Evolutionary conservation across 2,329 filamentous ascomycete species (phyloP), one percentile per base, ranked within the genome.

Genomic region (Leptographium lundbergii): DNA sequence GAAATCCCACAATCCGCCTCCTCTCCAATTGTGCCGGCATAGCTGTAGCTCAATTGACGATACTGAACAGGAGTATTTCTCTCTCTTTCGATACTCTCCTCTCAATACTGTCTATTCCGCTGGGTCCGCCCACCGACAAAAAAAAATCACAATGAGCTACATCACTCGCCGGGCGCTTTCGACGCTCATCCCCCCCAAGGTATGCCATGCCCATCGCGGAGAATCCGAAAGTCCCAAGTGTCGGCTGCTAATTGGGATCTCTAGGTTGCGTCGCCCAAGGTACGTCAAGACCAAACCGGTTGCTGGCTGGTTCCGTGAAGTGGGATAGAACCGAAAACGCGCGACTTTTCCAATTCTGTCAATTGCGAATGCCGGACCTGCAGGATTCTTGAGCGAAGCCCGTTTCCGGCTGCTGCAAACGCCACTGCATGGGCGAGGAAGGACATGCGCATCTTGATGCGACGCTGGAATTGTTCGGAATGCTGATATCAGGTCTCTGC

Each of bases 131-230:
- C 63, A 64, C 65, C 70, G 54, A 36, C 70, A 57, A 39, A 54
- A 60, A 57, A 60, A 60, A 61, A n/a, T 4, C 81, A 89, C 78
- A 77, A 96, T 96, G 91, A 96, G 90, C 82, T 94, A 86, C 84
- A 82, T 95, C 72, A 84, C 86, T 72, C 89, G 88, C 78, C 86
- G 91, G 79, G 88, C 84, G 82, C 87, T 96, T 73, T 97, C 94
- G 74, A 96, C 95, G 81, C 87, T 99, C 76, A 96, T 99, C 71
- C 95, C 95, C 69, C 94, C 95, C 72, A 99, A 99, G 91, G 92
- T 96, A 80, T 68, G 80, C 68, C 63, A 63, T 65, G 60, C 50
- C 29, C n/a, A 6, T 25, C 13, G n/a, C 27, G 11, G 29, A 11
- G 24, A 11, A 34, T 22, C 6, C 45, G 25, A 22, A 42, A 24